Evolutionary conservation across 768 basidiomycete genomes (phyloP), one percentile per base, ranked within the genome.

Genomic region (Tulasnella sp.): DNA sequence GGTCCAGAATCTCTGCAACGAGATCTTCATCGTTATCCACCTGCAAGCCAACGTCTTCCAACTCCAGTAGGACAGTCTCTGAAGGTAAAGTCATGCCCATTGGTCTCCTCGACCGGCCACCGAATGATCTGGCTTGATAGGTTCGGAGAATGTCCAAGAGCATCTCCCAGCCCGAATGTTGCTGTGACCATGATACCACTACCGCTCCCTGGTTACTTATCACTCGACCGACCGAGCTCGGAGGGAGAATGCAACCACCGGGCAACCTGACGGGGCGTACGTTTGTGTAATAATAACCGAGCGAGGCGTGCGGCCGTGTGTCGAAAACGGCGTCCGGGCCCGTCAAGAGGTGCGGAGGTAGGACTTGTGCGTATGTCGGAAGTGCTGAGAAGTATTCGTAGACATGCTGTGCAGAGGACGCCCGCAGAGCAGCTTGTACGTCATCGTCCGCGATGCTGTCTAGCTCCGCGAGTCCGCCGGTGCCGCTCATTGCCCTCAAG

Each of bases 81-180:
- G 35, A 39, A n/a, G 51, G 55, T 51, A 20, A 18, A 5, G 26
- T 23, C 1, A 16, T 20, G 20, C 51, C 55, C 20, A 51, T 32
- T 40, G n/a, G 39, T 26, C 71, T 40, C 37, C 32, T 48, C 18
- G 32, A 23, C 23, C 78, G 26, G n/a, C 79, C 73, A 9, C 79
- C 70, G n/a, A 51, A 20, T 32, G 72, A 73, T 40, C 77, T 35
- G 23, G 16, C 74, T 78, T 89, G 90, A 82, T 92, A 94, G 82
- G 92, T 91, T 5, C 89, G 89, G 74, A 97, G 85, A 11, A 96
- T 85, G 81, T 95, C 95, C n/a, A 95, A 83, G 7, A 97, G 84
- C 18, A 97, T 83, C 80, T 89, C 92, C 96, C 96, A 98, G 2
- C 93, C 94, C 9, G 92, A 93, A 82, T 95, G 91, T 69, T 90